Base-by-base conservation (phyloP, 352 stramenopile genomes). In the Pythium dissimile region DNA sequence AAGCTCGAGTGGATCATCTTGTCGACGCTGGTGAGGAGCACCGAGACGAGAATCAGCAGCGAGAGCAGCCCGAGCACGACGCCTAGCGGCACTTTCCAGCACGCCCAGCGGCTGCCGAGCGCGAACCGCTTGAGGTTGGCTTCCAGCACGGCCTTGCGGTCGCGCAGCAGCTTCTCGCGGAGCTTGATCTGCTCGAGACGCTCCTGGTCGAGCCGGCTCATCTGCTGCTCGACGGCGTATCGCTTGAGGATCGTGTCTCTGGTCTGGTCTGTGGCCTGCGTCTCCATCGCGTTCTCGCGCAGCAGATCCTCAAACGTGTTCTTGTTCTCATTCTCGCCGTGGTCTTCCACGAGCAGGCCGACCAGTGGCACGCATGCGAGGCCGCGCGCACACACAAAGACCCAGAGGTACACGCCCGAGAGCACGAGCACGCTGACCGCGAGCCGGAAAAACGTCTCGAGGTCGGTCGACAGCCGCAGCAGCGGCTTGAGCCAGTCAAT, bases 401-500 rank as follows among this genome's bases (percentile, higher is more conserved):
- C 67, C 85, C 85, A 94, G 9, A 94, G 47, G 47, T 91, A 91
- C 58, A 88, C 72, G 1, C 85, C 85, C 8, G 78, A 79, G 9
- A 90, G 67, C 35, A 80, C 69, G n/a, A 94, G 55, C 13, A 91
- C 78, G 11, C 81, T 83, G 12, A 89, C 73, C n/a, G 89, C 27
- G 12, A 94, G 66, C 26, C 82, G 73, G 49, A 93, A 62, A 20
- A 91, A 77, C 23, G 76, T 85, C 35, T 84, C 80, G 10, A 91
- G 53, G 66, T 94, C 85, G 0, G 77, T 84, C 6, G 80, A 86
- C 54, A 90, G 72, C 32, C 85, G 75, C 32, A 94, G 71, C 39
- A 94, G 52, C n/a, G 85, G 82, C 51, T 84, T 84, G 53, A 94
- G 66, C 85, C 85, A 94, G 52, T 91, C 83, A 30, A 92, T 75